Percentiles rank a stretch among this genome's conserved stretches.
Evolutionary conservation across 2,329 filamentous ascomycete genomes (phyloP).

Genomic region (Fusarium papillatum): DNA sequence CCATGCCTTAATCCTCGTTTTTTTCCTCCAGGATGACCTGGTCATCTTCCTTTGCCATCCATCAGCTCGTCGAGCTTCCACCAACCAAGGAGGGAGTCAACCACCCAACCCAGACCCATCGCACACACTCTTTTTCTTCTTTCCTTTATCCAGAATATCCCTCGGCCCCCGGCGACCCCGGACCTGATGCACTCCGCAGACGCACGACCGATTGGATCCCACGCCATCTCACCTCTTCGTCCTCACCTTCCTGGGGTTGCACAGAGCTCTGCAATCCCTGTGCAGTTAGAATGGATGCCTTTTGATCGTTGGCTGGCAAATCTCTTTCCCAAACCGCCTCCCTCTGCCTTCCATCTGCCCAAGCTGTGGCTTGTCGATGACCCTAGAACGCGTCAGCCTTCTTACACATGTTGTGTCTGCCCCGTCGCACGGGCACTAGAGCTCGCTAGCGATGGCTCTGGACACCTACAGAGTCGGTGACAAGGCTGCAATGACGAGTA

Average conservation of each 20-base stretch:
- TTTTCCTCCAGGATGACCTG: constrained; percentile 17
- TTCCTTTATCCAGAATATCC: constrained; percentile 33
- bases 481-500: constrained; percentile 30
- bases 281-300: neutral
- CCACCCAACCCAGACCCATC: constrained; percentile 25
- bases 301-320: neutral
- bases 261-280: constrained; percentile 12
- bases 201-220: constrained; percentile 43
- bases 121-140: constrained; percentile 19
- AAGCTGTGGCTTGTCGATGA: constrained; percentile 29
- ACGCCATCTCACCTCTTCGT: constrained; percentile 32
- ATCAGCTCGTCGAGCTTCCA: constrained; percentile 26
- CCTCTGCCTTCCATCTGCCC: neutral
- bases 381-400: constrained; percentile 38
- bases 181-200: constrained; percentile 39
- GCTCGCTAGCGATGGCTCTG: constrained; percentile 16
- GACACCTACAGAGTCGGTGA: constrained; percentile 29
- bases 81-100: constrained; percentile 28
- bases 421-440: constrained; percentile 9
- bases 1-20: constrained; percentile 12
- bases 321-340: neutral
- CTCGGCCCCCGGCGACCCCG: constrained; percentile 35
- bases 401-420: constrained; percentile 22
- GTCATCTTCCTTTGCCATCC: constrained; percentile 23
- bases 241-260: constrained; percentile 20